Conservation (phyloP, 805 yeast species). For the Saccharomyces cerevisiae region DNA sequence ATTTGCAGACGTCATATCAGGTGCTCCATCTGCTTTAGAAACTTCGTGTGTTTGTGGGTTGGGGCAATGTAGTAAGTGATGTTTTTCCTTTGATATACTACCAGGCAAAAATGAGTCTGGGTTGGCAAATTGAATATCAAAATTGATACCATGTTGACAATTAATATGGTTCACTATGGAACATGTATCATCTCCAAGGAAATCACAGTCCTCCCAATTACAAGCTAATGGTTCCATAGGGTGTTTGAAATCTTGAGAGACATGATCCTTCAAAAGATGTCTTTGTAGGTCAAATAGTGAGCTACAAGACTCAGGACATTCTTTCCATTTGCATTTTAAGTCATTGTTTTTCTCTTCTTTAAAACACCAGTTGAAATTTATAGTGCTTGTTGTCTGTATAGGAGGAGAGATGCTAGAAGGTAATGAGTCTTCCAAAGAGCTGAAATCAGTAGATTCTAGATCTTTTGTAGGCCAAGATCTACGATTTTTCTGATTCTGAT, state of each 20-base stretch:
- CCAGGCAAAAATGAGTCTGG: slow-evolving; percentile 3
- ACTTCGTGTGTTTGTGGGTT: not conserved
- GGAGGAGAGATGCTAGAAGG: not conserved
- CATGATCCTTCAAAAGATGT: slow-evolving; percentile 46
- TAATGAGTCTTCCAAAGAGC: not conserved
- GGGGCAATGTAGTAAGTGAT: slow-evolving; percentile 10
- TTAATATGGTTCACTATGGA: slow-evolving; percentile 54
- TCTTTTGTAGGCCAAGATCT: not conserved
- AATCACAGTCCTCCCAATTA: slow-evolving; percentile 72
- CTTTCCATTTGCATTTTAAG: slow-evolving; percentile 60
- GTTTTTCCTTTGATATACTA: slow-evolving; percentile 4
- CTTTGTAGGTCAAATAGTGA: slow-evolving; percentile 37
- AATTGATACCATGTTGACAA: slow-evolving; percentile 35
- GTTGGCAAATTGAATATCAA: slow-evolving; percentile 23
- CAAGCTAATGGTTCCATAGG: slow-evolving; percentile 32
- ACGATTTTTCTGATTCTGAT: not conserved
- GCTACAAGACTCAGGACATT: slow-evolving; percentile 41
- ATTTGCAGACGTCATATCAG: not conserved
- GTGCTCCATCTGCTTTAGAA: not conserved
- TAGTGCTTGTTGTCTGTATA: slow-evolving; percentile 10
- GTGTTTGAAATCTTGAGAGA: slow-evolving; percentile 23
- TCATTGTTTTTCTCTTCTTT: slow-evolving; percentile 14
- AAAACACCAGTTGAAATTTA: slow-evolving; percentile 40
- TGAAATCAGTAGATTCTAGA: not conserved
- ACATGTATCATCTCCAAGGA: slow-evolving; percentile 43